Evolutionary conservation across 1,284 basidiomycete genomes (phyloP), one percentile per base, ranked within the genome.

Genomic region (Jaminaea rosea): DNA sequence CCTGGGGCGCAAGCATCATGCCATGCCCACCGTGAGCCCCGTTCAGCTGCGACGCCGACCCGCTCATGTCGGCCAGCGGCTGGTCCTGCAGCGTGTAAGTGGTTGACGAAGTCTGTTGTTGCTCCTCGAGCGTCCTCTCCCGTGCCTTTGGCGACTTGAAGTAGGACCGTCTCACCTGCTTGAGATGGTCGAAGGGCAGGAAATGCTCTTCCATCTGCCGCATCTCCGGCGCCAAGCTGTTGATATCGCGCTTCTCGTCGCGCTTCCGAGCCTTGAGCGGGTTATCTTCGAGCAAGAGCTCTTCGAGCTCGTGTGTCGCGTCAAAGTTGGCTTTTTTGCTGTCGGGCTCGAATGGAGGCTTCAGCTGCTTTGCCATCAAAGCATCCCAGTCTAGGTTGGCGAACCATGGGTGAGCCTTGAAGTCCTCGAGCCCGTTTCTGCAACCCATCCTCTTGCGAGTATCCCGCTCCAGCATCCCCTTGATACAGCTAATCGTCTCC

Each of bases 261-360:
- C 93, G 81, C 60, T 88, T 86, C 67, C 89, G 86, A 11, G 93
- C 91, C 75, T 96, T 97, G 49, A 97, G 79, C 44, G 93, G 93
- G 70, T 98, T 97, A 72, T 97, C 93, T 75, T 97, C 93, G 9
- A 98, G 77, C 29, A 98, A 75, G 34, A 98, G 78, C 77, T 98
- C 93, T 72, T 98, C 93, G 28, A 98, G 77, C 76, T 98, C 93
- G 73, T 97, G 92, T 13, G 93, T 94, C n/a, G 92, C 92, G 72
- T 98, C 93, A 74, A 97, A 98, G 75, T 98, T 97, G 19, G 93
- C 90, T 75, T 93, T 93, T 77, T 96, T 96, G 84, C 89, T 94
- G 26, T 97, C 92, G 47, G 93, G 93, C 54, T 89, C 82, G 69
- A 97, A 98, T 0, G 90, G 88, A 32, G 93, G 84, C 0, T 78